Conservation (phyloP, 2,329 filamentous ascomycete genomes). For the Cercospora brassicicola region DNA sequence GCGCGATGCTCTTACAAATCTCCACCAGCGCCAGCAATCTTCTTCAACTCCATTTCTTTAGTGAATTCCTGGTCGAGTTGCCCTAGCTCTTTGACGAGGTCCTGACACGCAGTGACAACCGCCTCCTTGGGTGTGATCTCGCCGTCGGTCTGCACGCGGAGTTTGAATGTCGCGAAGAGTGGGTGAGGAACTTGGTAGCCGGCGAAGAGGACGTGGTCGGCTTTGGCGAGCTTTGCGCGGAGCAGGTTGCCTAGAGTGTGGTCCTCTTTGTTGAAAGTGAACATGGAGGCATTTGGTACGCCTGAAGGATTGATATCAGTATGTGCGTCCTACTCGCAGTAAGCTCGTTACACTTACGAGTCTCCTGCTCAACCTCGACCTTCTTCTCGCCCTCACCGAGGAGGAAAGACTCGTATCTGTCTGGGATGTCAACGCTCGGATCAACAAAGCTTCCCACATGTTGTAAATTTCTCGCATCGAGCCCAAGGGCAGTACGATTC, state of each 20-base stretch:
- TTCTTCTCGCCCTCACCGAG: slow-evolving; percentile 89
- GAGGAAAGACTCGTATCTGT: slow-evolving; percentile 90
- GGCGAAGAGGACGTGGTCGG: slow-evolving; percentile 81
- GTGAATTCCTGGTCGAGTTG: slow-evolving; percentile 84
- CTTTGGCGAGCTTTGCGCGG: slow-evolving; percentile 78
- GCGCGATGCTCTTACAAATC: slow-evolving; percentile 23
- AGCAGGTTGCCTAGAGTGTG: slow-evolving; percentile 77
- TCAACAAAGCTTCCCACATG: slow-evolving; percentile 28
- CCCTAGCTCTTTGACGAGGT: slow-evolving; percentile 77
- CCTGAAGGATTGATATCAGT: too few relatives aligned
- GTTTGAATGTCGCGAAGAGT: slow-evolving; percentile 55
- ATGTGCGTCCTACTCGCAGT: too few relatives aligned
- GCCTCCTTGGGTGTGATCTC: slow-evolving; percentile 85
- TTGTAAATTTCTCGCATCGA: slow-evolving; percentile 27
- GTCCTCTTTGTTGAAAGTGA: slow-evolving; percentile 94
- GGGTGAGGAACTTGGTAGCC: slow-evolving; percentile 72
- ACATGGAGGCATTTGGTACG: slow-evolving; percentile 92
- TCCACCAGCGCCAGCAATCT: slow-evolving; percentile 60
- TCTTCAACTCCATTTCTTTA: slow-evolving; percentile 84
- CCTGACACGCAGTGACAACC: slow-evolving; percentile 74
- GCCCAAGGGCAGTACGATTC: slow-evolving; percentile 17
- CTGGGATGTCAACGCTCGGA: slow-evolving; percentile 33
- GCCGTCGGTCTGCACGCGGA: slow-evolving; percentile 89
- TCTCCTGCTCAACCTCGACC: slow-evolving; percentile 83
- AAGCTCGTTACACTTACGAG: too few relatives aligned